phyloP scores from a whole-genome alignment of 2,329 filamentous ascomycete species.

The Truncatella angustata region DNA sequence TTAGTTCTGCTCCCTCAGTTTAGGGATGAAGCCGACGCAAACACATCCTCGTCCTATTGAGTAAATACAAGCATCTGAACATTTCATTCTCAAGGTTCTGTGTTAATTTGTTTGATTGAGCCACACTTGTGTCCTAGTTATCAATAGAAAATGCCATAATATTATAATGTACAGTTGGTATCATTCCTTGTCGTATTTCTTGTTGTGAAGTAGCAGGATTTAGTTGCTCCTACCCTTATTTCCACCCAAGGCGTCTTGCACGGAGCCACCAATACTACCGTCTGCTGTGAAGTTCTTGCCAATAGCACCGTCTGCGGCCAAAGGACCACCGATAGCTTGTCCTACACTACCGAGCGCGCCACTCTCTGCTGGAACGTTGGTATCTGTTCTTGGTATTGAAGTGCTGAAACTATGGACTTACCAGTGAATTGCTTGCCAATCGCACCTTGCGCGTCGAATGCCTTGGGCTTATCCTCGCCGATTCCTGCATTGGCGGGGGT shows the following conservation, averaged over 20 bases:
- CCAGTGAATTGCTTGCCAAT: constrained; percentile 57
- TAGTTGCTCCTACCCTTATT: neutral
- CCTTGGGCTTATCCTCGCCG: constrained; percentile 33
- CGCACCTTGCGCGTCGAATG: constrained; percentile 47
- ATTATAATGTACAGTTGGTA: too few species aligned
- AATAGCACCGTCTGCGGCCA: constrained; percentile 49
- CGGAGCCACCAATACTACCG: constrained; percentile 50
- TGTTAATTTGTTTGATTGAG: neutral
- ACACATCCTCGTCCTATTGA: too few species aligned
- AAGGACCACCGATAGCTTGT: constrained; percentile 48
- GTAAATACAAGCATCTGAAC: too few species aligned
- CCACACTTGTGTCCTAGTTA: neutral
- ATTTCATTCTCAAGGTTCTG: too few species aligned
- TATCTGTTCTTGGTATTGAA: constrained; percentile 29
- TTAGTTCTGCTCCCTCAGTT: too few species aligned
- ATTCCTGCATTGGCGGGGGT: constrained; percentile 29
- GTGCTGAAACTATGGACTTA: constrained; percentile 19
- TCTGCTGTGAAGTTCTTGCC: constrained; percentile 55
- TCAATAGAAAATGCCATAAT: too few species aligned
- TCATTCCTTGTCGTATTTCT: too few species aligned
- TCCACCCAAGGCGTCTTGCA: constrained; percentile 43
- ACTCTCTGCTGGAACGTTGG: constrained; percentile 30
- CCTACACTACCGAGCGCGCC: constrained; percentile 50
- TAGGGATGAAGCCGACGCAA: too few species aligned
- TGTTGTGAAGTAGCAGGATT: neutral